Conservation (phyloP, 805 yeast genomes). For the Teunomyces aglyptinius region DNA sequence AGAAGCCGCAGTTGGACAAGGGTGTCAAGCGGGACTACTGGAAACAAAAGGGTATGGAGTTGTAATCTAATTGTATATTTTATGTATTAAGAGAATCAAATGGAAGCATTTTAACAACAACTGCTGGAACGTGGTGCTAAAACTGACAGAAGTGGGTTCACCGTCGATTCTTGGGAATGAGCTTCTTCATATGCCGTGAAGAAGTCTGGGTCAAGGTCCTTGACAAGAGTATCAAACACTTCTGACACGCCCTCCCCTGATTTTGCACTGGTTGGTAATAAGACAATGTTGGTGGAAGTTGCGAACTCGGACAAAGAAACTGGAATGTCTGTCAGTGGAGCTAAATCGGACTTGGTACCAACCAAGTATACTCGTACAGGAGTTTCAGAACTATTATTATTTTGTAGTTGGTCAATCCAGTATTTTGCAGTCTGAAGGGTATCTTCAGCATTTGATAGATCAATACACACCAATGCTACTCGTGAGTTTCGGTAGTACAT, state of each 20-base stretch:
- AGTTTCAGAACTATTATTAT: constrained; percentile 19
- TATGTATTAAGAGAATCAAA: not conserved
- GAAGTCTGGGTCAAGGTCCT: constrained; percentile 28
- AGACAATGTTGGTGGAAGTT: constrained; percentile 15
- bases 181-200: constrained; percentile 21
- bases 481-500: constrained; percentile 46
- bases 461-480: constrained; percentile 82
- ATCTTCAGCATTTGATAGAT: constrained; percentile 50
- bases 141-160: not conserved
- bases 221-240: constrained; percentile 32
- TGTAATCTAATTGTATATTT: constrained; percentile 7
- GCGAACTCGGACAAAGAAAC: constrained; percentile 16
- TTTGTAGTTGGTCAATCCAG: constrained; percentile 81
- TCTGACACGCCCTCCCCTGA: constrained; percentile 57
- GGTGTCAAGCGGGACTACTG: constrained; percentile 39
- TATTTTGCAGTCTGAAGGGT: constrained; percentile 70
- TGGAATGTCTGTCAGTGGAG: constrained; percentile 14
- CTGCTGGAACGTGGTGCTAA: not conserved
- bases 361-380: constrained; percentile 46
- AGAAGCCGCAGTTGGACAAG: constrained; percentile 24
- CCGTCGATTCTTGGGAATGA: constrained; percentile 1
- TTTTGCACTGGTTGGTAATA: constrained; percentile 61
- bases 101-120: not conserved
- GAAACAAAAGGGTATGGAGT: constrained; percentile 42
- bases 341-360: constrained; percentile 81